Base-by-base conservation (phyloP, 805 yeast genomes). In the Wickerhamiella hasegawae region DNA sequence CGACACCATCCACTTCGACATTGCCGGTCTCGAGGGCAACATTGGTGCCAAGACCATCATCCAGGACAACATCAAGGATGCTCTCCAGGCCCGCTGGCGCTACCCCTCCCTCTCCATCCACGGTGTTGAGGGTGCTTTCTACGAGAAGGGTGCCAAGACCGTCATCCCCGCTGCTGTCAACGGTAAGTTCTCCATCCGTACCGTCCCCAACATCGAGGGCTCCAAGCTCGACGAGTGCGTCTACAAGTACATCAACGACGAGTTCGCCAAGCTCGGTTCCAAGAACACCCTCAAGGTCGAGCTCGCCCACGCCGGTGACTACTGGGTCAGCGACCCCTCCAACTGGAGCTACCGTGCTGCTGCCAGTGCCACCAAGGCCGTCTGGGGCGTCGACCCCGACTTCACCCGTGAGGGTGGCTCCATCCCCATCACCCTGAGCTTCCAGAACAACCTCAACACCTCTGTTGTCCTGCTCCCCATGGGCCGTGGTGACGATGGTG, bases 401-500 rank as follows among this genome's bases (percentile, higher is more conserved):
- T 72, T 82, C 55, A 92, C 97, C 28, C 76, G 99, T 65, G 99
- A 90, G 64, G 99, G 99, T 52, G 99, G 99, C 26, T 85, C 96
- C 3, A 90, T 90, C 53, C 99, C 99, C 45, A 85, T 90, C 57
- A 87, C 99, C 17, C 61, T 90, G 46, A 78, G 94, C 24, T 90
- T 90, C 61, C 95, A 90, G 65, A 68, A 84, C 51, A 75, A 73
- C 54, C 69, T 90, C 52, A 75, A 80, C 49, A 80, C 92, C 18
- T 76, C 76, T 43, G 97, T 85, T 23, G 66, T 90, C 44, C 66
- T 90, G 52, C 71, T 90, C 49, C 98, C 99, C 44, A 80, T 90
- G 79, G 99, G 99, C 45, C 78, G 92, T 62, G 98, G 98, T 47
- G 96, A 90, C 57, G 99, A 90, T 54, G 98, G 98, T 49, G 98